Conservation (phyloP, 257 asterid species). For the Solanum sejunctum region DNA sequence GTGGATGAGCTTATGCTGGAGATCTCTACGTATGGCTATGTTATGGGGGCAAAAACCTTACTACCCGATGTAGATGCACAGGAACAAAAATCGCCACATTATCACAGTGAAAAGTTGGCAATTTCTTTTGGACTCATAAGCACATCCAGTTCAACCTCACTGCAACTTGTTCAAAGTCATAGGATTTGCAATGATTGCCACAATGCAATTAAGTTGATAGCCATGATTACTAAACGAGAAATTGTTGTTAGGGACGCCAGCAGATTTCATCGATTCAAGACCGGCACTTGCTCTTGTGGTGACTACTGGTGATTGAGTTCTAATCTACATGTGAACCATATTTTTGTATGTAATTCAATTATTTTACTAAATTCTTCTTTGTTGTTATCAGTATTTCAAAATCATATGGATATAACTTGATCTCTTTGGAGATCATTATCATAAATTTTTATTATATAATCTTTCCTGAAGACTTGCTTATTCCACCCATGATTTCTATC, state of each 20-base stretch:
- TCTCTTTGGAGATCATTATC: background rate
- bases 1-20: conserved; percentile 34
- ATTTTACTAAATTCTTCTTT: background rate
- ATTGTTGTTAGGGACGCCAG: conserved; percentile 68
- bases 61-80: conserved; percentile 32
- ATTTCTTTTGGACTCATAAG: conserved; percentile 71
- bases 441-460: background rate
- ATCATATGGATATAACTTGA: background rate
- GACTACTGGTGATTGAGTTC: conserved; percentile 61
- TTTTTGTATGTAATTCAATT: background rate
- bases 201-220: conserved; percentile 44
- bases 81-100: conserved; percentile 29
- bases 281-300: conserved; percentile 68
- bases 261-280: conserved; percentile 68
- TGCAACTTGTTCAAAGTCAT: conserved; percentile 80
- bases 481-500: background rate
- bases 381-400: background rate
- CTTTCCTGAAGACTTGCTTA: background rate
- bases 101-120: conserved; percentile 83
- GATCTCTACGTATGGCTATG: conserved; percentile 35
- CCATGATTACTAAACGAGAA: conserved; percentile 37
- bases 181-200: conserved; percentile 79
- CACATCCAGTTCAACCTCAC: conserved; percentile 45
- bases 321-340: background rate
- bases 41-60: conserved; percentile 26